Evolutionary conservation across 2,329 filamentous ascomycete species (phyloP).

Genomic region (Lasiodiplodia sp.): DNA sequence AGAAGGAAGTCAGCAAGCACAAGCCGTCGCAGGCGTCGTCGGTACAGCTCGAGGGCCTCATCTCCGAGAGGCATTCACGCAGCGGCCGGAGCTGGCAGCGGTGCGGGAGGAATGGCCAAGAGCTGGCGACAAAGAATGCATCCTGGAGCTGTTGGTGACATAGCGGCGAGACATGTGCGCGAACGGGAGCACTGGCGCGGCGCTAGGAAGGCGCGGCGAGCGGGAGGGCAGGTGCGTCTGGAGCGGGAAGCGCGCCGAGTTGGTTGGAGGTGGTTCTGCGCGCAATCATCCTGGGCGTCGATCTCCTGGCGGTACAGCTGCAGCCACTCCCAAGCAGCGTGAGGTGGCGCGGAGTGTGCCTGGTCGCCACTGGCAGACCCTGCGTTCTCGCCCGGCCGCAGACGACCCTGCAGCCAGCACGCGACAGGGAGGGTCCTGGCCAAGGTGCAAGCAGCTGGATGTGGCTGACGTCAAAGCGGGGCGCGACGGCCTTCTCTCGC

Average conservation of each 20-base stretch:
- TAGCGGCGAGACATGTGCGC: constrained; percentile 4
- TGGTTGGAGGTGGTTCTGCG: neutral
- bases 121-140: constrained; percentile 2
- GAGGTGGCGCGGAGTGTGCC: neutral
- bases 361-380: constrained; percentile 5
- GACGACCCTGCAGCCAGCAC: neutral
- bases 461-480: too few species aligned
- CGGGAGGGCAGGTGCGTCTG: neutral
- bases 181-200: neutral
- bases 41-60: neutral
- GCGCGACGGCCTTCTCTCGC: too few species aligned
- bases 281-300: constrained; percentile 18
- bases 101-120: neutral
- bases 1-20: constrained; percentile 12
- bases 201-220: neutral
- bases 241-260: neutral
- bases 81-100: neutral
- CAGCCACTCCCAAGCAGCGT: neutral
- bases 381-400: neutral
- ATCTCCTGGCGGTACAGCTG: neutral
- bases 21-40: neutral
- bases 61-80: neutral
- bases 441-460: neutral
- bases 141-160: neutral
- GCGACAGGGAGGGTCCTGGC: neutral